These are phyloP conservation scores for Phaffomyces opuntiae DNA, from an alignment of 805 yeast species.

Conservation along the genomic window DNA sequence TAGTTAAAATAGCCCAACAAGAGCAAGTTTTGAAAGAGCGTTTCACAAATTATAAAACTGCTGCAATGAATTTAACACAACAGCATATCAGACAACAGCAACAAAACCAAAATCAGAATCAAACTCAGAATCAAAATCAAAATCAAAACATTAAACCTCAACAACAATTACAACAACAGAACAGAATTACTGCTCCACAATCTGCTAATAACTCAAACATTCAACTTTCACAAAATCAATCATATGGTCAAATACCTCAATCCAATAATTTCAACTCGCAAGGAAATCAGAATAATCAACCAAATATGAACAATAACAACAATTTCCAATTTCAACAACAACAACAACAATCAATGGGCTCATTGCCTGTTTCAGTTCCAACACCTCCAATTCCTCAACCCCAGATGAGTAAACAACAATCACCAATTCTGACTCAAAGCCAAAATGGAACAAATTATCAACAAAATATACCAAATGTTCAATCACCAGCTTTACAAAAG, in stretches of 20 bases:
- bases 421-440: constrained; percentile 9
- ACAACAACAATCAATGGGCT: neutral
- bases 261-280: neutral
- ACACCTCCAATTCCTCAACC: constrained; percentile 7
- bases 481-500: constrained; percentile 10
- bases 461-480: constrained; percentile 13
- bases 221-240: constrained; percentile 3
- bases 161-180: constrained; percentile 13
- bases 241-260: neutral
- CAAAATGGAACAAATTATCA: neutral
- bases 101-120: constrained; percentile 18
- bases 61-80: constrained; percentile 29
- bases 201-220: constrained; percentile 8
- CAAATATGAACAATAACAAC: neutral
- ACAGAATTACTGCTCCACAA: neutral
- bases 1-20: constrained; percentile 39
- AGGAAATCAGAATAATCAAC: constrained; percentile 5
- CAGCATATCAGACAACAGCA: constrained; percentile 7
- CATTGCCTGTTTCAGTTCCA: neutral
- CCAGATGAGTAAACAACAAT: constrained; percentile 10
- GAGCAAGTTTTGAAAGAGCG: constrained; percentile 40
- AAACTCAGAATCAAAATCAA: constrained; percentile 10
- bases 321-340: constrained; percentile 7
- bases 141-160: constrained; percentile 6
- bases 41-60: constrained; percentile 42